A percentile compares a stretch with the other conserved stretches of the same genome.
Evolutionary conservation across 2,329 filamentous ascomycete species (phyloP).

Genomic region (Penicillium sp.): DNA sequence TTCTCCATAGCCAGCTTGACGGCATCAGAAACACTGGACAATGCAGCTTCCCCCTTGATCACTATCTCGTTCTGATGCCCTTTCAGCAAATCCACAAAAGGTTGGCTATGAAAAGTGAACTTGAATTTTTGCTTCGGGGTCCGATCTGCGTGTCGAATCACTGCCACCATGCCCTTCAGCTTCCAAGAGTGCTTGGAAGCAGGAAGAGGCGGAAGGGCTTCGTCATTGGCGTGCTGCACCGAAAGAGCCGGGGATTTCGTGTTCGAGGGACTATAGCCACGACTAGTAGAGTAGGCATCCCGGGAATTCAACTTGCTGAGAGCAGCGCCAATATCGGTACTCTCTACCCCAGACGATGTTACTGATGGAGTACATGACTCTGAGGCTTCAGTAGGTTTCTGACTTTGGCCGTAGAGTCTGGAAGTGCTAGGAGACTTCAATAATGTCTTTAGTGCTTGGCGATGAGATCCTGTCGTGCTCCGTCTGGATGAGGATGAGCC

Average conservation of each 20-base stretch:
- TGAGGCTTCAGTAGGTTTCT: conserved; percentile 44
- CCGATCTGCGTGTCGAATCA: conserved; percentile 92
- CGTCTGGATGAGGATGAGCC: conserved; percentile 36
- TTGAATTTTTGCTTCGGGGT: conserved; percentile 99
- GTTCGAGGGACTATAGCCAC: conserved; percentile 26
- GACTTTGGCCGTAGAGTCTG: conserved; percentile 52
- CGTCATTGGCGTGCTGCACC: conserved; percentile 27
- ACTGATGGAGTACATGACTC: conserved; percentile 34
- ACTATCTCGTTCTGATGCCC: conserved; percentile 96
- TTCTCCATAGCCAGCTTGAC: conserved; percentile 77
- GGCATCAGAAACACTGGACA: conserved; percentile 84
- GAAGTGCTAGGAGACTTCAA: conserved; percentile 66
- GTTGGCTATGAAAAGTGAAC: conserved; percentile 95
- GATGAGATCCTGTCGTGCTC: conserved; percentile 44
- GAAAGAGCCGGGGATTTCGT: conserved; percentile 30
- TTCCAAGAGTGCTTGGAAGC: conserved; percentile 94
- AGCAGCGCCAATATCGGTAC: conserved; percentile 22
- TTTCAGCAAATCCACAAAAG: conserved; percentile 90
- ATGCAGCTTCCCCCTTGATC: conserved; percentile 83
- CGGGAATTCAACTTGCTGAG: conserved; percentile 18
- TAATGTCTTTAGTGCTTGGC: conserved; percentile 56
- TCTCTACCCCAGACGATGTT: conserved; percentile 36
- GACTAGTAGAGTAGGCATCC: conserved; percentile 26
- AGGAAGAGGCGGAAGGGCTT: conserved; percentile 54
- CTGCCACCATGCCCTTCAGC: conserved; percentile 93